phyloP scores from a whole-genome alignment of 177 flowering plant genomes.

The Vitis hybrid region DNA sequence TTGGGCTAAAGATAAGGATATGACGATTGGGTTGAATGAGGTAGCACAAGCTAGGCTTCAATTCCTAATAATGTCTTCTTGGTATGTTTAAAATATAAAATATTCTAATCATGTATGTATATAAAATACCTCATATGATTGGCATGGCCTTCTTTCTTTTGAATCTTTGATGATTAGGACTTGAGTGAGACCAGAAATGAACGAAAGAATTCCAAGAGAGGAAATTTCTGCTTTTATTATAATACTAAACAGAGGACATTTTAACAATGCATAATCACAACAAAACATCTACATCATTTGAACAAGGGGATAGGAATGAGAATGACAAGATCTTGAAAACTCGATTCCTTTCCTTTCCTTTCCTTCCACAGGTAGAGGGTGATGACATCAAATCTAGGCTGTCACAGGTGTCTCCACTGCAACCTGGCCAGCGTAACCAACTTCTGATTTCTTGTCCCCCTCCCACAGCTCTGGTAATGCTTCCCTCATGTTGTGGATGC shows the following conservation, averaged over 20 bases:
- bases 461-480: constrained; percentile 90
- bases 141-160: not conserved
- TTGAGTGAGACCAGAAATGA: too few species aligned
- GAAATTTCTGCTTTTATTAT: too few species aligned
- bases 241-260: too few species aligned
- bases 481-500: constrained; percentile 86
- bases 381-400: constrained; percentile 39
- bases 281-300: constrained; percentile 4
- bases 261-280: not conserved
- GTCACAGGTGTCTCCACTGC: constrained; percentile 72
- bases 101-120: too few species aligned
- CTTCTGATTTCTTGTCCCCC: constrained; percentile 43
- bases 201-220: too few species aligned
- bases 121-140: not conserved
- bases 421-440: constrained; percentile 48
- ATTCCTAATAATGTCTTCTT: too few species aligned
- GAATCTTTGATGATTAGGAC: too few species aligned
- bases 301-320: not conserved
- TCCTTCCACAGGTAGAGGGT: too few species aligned
- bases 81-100: too few species aligned
- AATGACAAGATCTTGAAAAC: not conserved
- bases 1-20: too few species aligned
- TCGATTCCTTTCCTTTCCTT: not conserved
- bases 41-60: too few species aligned
- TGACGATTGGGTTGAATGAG: too few species aligned